phyloP scores from a whole-genome alignment of 371 early-diverging fungal genomes.

The Chytridium lagenaria region DNA sequence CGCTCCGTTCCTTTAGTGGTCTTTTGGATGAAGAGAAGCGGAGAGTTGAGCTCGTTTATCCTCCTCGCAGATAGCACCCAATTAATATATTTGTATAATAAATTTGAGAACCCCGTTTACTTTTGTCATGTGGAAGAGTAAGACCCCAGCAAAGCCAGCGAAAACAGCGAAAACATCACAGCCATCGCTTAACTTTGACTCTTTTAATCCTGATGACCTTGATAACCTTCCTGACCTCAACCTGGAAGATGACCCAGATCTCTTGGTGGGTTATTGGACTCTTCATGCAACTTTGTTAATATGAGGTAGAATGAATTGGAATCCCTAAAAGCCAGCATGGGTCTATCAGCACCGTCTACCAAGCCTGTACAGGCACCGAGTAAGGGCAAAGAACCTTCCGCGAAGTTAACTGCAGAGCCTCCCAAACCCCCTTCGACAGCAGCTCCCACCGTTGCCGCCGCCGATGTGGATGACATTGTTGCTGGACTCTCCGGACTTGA shows the following conservation, averaged over 20 bases:
- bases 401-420: conserved; percentile 4
- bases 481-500: neutral
- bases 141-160: neutral
- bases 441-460: neutral
- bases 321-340: conserved; percentile 17
- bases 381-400: neutral
- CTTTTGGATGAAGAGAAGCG: neutral
- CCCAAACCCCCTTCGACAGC: neutral
- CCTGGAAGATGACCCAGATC: conserved; percentile 32
- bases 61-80: too few species aligned
- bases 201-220: neutral
- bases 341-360: conserved; percentile 2
- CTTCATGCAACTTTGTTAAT: too few species aligned
- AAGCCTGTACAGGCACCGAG: conserved; percentile 6
- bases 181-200: neutral
- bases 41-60: neutral
- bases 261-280: conserved; percentile 18
- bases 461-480: neutral
- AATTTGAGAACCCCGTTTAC: neutral
- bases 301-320: conserved; percentile 14
- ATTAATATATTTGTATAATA: neutral
- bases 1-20: neutral
- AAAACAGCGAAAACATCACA: neutral
- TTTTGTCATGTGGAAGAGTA: neutral
- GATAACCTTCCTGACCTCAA: neutral